Conservation (phyloP, 78 protist species). For the Dictyostelium brefeldianum region DNA sequence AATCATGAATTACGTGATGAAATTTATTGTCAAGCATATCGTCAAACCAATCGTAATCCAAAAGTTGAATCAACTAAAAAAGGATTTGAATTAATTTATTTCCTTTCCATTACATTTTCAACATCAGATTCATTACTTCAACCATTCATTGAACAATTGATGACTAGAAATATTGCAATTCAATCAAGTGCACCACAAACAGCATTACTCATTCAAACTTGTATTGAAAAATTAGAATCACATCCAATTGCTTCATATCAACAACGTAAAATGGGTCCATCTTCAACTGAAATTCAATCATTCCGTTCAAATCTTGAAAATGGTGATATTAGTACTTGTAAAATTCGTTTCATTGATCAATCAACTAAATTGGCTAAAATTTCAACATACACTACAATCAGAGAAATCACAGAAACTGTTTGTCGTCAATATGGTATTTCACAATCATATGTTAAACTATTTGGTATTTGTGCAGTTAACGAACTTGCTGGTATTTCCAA, state of each 20-base stretch:
- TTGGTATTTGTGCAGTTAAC: constrained; percentile 53
- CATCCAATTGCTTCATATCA: constrained; percentile 18
- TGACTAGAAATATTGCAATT: constrained; percentile 39
- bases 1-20: constrained; percentile 77
- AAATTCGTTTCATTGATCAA: constrained; percentile 51
- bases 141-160: constrained; percentile 36
- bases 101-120: constrained; percentile 26
- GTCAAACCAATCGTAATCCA: constrained; percentile 82
- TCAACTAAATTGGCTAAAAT: constrained; percentile 19
- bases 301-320: constrained; percentile 3
- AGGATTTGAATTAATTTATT: constrained; percentile 56
- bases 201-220: not conserved
- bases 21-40: constrained; percentile 75
- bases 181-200: not conserved
- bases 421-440: constrained; percentile 44
- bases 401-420: constrained; percentile 30
- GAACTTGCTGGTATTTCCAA: constrained; percentile 43
- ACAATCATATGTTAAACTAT: not conserved
- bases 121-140: constrained; percentile 37
- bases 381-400: constrained; percentile 24
- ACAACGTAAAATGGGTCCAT: constrained; percentile 72
- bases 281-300: constrained; percentile 35
- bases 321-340: constrained; percentile 18
- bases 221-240: constrained; percentile 27
- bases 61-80: constrained; percentile 23